Percentiles rank a stretch among this genome's conserved stretches.
Conservation (phyloP, 2,329 filamentous ascomycete genomes). For the Aureobasidium zeae region DNA sequence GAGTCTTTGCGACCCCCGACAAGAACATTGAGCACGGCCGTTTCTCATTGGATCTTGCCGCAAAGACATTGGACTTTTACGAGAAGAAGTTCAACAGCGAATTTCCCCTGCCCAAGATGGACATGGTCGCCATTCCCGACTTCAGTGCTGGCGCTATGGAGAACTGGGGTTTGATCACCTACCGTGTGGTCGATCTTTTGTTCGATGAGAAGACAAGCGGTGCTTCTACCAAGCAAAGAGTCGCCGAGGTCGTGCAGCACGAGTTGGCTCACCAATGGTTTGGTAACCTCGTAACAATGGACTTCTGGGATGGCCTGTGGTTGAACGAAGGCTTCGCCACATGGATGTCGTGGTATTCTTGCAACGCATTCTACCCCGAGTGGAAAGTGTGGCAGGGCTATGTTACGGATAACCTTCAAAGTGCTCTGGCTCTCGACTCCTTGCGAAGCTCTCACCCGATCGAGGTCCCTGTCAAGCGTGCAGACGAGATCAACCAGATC, state of each 20-base stretch:
- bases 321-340: constrained; percentile 89
- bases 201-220: constrained; percentile 87
- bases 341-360: constrained; percentile 90
- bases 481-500: constrained; percentile 95
- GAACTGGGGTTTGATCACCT: constrained; percentile 95
- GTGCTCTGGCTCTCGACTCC: constrained; percentile 78
- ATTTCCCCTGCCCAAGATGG: constrained; percentile 88
- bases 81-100: constrained; percentile 85
- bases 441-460: constrained; percentile 92
- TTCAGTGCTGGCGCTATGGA: constrained; percentile 96
- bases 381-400: constrained; percentile 98
- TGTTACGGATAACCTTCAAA: constrained; percentile 84
- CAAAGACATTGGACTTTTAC: constrained; percentile 85
- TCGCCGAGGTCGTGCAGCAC: constrained; percentile 93
- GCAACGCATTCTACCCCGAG: constrained; percentile 90
- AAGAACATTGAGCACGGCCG: constrained; percentile 83
- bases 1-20: constrained; percentile 88
- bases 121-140: constrained; percentile 92
- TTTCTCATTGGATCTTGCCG: constrained; percentile 83
- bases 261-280: constrained; percentile 98
- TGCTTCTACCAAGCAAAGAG: constrained; percentile 80
- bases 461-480: constrained; percentile 89
- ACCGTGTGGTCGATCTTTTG: constrained; percentile 82
- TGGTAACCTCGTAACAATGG: constrained; percentile 94
- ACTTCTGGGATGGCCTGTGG: constrained; percentile 91